phyloP scores from a whole-genome alignment of 2,329 filamentous ascomycete genomes.

The Alternaria conjuncta region DNA sequence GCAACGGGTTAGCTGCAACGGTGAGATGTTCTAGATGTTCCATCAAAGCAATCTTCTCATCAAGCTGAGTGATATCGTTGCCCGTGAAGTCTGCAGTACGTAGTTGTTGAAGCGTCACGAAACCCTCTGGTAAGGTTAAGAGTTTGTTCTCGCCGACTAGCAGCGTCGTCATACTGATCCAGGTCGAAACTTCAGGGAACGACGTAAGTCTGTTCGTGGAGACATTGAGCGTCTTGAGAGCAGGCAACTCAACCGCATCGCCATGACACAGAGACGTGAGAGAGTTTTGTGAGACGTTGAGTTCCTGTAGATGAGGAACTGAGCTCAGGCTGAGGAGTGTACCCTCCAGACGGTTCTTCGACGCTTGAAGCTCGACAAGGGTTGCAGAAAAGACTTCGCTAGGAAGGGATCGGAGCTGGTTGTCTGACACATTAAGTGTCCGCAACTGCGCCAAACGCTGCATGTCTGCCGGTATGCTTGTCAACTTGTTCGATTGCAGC shows the following conservation, averaged over 20 bases:
- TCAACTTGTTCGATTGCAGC: conserved; percentile 79
- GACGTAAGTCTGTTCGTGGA: conserved; percentile 78
- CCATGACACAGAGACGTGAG: conserved; percentile 61
- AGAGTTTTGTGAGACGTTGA: conserved; percentile 81
- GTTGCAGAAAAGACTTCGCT: conserved; percentile 72
- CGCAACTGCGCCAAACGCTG: conserved; percentile 72
- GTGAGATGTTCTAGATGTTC: conserved; percentile 75
- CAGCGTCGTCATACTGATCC: conserved; percentile 75
- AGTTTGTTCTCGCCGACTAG: conserved; percentile 84
- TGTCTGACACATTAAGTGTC: conserved; percentile 80
- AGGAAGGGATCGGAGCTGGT: conserved; percentile 73
- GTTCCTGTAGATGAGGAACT: conserved; percentile 70
- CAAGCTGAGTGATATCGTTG: conserved; percentile 80
- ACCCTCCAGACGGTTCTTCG: conserved; percentile 79
- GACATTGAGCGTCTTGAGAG: conserved; percentile 75
- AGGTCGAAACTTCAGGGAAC: conserved; percentile 76
- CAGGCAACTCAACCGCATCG: conserved; percentile 68
- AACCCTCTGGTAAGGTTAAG: conserved; percentile 74
- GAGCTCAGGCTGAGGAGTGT: conserved; percentile 68
- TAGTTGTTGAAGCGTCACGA: conserved; percentile 70
- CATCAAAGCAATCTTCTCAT: conserved; percentile 81
- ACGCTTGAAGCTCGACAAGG: conserved; percentile 73
- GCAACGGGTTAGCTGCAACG: conserved; percentile 86
- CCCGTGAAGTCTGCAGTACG: conserved; percentile 82
- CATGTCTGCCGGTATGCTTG: conserved; percentile 71